These are phyloP conservation scores for Stygiomarasmius scandens DNA, from an alignment of 1,284 basidiomycete genomes.

Conservation along the genomic window DNA sequence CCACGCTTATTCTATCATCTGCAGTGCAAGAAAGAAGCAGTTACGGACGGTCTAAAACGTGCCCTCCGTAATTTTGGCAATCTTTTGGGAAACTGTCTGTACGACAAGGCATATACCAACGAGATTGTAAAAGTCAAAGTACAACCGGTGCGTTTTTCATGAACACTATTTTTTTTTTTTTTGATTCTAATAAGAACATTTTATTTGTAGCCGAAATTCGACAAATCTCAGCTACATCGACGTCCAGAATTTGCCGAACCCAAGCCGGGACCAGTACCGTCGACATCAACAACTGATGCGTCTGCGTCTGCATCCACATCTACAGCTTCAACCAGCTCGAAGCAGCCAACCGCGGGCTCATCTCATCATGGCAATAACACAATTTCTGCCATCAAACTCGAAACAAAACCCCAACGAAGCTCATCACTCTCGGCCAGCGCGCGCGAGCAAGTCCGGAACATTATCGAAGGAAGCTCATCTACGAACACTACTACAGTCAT, in stretches of 20 bases:
- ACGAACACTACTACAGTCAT: conserved; percentile 2
- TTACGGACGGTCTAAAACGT: conserved; percentile 93
- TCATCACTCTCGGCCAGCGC: conserved; percentile 10
- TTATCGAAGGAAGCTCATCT: neutral
- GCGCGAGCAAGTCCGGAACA: conserved; percentile 1
- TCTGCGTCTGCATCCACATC: neutral
- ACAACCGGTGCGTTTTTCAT: conserved; percentile 66
- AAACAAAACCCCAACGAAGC: conserved; percentile 4
- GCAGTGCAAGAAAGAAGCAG: conserved; percentile 96
- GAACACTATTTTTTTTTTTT: neutral
- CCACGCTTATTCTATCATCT: conserved; percentile 2
- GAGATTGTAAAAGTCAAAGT: conserved; percentile 88
- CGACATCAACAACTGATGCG: conserved; percentile 1
- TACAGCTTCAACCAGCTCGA: neutral
- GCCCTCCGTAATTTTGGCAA: conserved; percentile 93
- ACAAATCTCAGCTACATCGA: conserved; percentile 73
- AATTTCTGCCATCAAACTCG: neutral
- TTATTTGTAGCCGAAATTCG: conserved; percentile 69
- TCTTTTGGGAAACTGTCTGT: conserved; percentile 92
- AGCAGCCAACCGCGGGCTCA: neutral
- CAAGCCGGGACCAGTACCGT: conserved; percentile 29
- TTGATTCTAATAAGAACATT: neutral
- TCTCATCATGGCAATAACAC: neutral
- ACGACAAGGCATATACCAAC: conserved; percentile 88
- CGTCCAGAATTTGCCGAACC: conserved; percentile 72